A percentile compares a stretch with the other conserved stretches of the same genome.
phyloP scores from a whole-genome alignment of 1,139 yeast genomes.

The Debaryomycetaceae sp. region DNA sequence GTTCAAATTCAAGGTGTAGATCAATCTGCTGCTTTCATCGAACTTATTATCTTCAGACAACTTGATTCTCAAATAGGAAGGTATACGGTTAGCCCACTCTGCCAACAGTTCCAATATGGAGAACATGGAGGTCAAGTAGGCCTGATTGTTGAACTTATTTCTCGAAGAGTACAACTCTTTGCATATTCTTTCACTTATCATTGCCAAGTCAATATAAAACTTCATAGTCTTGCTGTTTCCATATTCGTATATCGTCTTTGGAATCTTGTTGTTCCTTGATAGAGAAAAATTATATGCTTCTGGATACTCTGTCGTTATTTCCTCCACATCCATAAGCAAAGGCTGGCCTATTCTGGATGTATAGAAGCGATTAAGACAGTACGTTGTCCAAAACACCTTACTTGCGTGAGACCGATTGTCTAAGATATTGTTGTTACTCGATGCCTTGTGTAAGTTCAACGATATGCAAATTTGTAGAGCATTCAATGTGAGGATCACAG shows the following conservation, averaged over 20 bases:
- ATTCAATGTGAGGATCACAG: conserved; percentile 19
- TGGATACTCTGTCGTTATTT: conserved; percentile 13
- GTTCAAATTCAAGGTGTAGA: conserved; percentile 26
- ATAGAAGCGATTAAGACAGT: conserved; percentile 25
- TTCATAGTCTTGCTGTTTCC: conserved; percentile 14
- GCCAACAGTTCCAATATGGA: conserved; percentile 16
- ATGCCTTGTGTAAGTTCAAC: conserved; percentile 21
- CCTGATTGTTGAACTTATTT: conserved; percentile 14
- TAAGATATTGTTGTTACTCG: conserved; percentile 3
- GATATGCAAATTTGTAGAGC: conserved; percentile 27
- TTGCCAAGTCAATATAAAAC: conserved; percentile 22
- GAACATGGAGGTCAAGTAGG: conserved; percentile 15
- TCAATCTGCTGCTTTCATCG: conserved; percentile 15
- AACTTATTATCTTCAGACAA: conserved; percentile 8
- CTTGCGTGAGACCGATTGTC: conserved; percentile 4
- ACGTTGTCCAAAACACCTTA: conserved; percentile 24
- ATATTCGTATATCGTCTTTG: conserved; percentile 11
- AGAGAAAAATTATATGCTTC: neutral
- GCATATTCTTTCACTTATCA: conserved; percentile 21
- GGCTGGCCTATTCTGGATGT: conserved; percentile 26
- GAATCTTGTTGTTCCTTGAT: neutral
- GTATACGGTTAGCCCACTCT: conserved; percentile 21
- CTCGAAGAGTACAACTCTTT: conserved; percentile 17
- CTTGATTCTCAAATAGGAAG: conserved; percentile 15
- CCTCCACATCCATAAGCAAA: conserved; percentile 15